Evolutionary conservation across 2,329 filamentous ascomycete genomes (phyloP).

Genomic region (Apiospora malaysiana): DNA sequence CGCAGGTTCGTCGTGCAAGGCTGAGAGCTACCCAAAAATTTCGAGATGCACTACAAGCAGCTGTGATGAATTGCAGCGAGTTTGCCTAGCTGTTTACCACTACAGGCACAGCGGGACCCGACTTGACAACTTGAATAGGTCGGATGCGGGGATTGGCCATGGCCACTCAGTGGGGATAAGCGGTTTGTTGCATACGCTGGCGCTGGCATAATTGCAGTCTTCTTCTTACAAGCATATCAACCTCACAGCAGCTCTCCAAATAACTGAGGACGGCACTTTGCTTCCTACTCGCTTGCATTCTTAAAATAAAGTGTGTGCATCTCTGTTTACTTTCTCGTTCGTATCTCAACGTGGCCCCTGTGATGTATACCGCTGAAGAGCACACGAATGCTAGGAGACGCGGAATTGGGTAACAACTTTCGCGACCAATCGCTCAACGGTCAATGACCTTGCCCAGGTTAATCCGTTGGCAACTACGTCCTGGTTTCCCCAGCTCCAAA

Average conservation of each 20-base stretch:
- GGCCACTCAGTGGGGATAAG: constrained; percentile 4
- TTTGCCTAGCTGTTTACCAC: not conserved
- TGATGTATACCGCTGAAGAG: not conserved
- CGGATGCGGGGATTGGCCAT: not conserved
- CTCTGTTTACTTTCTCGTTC: too few relatives aligned
- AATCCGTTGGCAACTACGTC: not conserved
- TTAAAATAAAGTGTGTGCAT: too few relatives aligned
- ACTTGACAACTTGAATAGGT: not conserved
- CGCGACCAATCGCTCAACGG: not conserved
- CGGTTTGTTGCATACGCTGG: not conserved
- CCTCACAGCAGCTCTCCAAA: not conserved
- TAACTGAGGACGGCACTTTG: too few relatives aligned
- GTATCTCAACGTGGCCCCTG: too few relatives aligned
- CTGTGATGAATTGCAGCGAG: constrained; percentile 5
- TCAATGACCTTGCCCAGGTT: not conserved
- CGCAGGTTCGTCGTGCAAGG: not conserved
- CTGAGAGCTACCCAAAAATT: constrained; percentile 16
- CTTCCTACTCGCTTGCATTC: too few relatives aligned
- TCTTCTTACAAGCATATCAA: constrained; percentile 5
- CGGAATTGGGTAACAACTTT: not conserved
- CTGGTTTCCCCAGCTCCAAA: constrained; percentile 2
- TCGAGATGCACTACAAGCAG: constrained; percentile 1
- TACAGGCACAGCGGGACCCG: not conserved
- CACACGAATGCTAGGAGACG: not conserved
- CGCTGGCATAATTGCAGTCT: not conserved